Percentiles rank a stretch among this genome's conserved stretches.
Conservation (phyloP, 257 asterid species). For the Phtheirospermum japonicum region DNA sequence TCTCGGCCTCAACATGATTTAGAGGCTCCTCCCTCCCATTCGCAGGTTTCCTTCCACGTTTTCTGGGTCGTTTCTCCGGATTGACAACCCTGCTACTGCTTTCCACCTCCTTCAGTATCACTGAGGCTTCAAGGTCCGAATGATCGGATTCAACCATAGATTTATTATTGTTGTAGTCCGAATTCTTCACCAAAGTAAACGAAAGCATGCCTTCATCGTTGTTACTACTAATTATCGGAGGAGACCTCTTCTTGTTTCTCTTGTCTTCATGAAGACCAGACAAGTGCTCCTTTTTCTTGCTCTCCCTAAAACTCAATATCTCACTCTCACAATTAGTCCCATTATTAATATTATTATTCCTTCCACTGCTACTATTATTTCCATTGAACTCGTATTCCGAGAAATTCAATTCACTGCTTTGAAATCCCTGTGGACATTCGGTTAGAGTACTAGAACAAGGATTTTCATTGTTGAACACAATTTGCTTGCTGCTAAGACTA, state of each 20-base stretch:
- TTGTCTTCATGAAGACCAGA: slow-evolving; percentile 25
- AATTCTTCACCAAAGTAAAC: slow-evolving; percentile 52
- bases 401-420: slow-evolving; percentile 45
- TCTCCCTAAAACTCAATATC: slow-evolving; percentile 51
- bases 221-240: slow-evolving; percentile 42
- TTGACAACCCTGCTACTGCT: slow-evolving; percentile 46
- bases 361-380: slow-evolving; percentile 15
- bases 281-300: slow-evolving; percentile 37
- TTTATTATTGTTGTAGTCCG: too few species aligned
- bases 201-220: slow-evolving; percentile 70
- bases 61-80: slow-evolving; percentile 47
- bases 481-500: too few species aligned
- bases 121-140: slow-evolving; percentile 72
- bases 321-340: slow-evolving; percentile 22
- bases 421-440: too few species aligned
- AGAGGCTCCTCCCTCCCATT: background rate
- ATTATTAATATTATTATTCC: slow-evolving; percentile 26
- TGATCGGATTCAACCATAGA: slow-evolving; percentile 63
- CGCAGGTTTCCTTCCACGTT: background rate
- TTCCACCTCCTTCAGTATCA: slow-evolving; percentile 58
- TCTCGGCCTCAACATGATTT: slow-evolving; percentile 3
- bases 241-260: slow-evolving; percentile 39
- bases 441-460: too few species aligned
- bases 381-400: slow-evolving; percentile 43
- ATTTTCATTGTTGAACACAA: slow-evolving; percentile 35